Evolutionary conservation across 345 rosid genomes (phyloP), one percentile per base, ranked within the genome.

Genomic region (Linum usitatissimum): DNA sequence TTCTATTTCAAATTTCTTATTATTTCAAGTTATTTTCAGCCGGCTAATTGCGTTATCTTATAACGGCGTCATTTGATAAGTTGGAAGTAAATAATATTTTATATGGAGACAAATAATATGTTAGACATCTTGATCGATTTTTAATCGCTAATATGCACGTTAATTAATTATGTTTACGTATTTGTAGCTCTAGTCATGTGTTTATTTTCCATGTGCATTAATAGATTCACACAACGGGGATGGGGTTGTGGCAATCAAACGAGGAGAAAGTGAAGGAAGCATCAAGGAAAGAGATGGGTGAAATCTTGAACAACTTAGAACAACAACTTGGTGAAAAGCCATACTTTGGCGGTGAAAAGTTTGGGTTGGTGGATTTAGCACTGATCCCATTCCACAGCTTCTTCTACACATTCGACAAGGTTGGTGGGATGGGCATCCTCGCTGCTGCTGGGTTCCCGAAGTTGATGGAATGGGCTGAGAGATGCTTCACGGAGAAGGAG

Each of bases 381-480:
- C 58, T 55, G 3, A 55, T 55, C 23, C 58, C 58, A n/a, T 55
- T 55, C 9, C 23, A 55, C n/a, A 55, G 19, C 21, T 55, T 17
- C 20, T 55, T 55, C 9, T 55, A 55, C 21, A 18, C 58, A 17
- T 15, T 55, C 12, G 58, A 55, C 4, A 55, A 18, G 12, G 12
- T 17, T 17, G 58, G 58, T n/a, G 23, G 23, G 23, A 1, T 55
- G 19, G 20, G 19, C 7, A 55, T 55, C 1, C n/a, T n/a, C n/a
- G n/a, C n/a, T n/a, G 57, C 2, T 1, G 19, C 8, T 14, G 57
- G 20, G 2, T 55, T 18, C 57, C 57, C 57, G 7, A 55, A 55
- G 19, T 20, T 55, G 57, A 21, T 55, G 58, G 58, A 17, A 18
- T 55, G 58, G 58, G 58, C 58, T 55, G 23, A 55, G 20, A 55